phyloP scores from a whole-genome alignment of 192 early-diverging fungal species.

The Rhizophagus clarus region DNA sequence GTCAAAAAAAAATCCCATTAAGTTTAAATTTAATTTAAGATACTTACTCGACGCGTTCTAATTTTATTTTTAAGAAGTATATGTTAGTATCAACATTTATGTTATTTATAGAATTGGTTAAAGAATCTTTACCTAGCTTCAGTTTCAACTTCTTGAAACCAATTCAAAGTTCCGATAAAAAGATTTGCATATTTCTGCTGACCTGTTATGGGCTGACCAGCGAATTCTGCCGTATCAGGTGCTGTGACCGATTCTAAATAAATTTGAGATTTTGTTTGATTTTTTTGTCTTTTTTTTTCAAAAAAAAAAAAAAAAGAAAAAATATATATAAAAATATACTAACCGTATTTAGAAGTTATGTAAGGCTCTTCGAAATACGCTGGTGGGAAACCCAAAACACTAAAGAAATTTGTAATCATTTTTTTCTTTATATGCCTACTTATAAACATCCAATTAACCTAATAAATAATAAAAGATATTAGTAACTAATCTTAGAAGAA shows the following conservation, averaged over 20 bases:
- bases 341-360: constrained; percentile 24
- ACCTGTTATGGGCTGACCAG: background rate
- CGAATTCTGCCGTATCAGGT: constrained; percentile 5
- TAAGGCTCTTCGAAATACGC: background rate
- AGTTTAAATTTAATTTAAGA: background rate
- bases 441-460: constrained; percentile 33
- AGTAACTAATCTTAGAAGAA: no score
- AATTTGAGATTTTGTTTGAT: background rate
- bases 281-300: background rate
- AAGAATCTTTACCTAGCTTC: constrained; percentile 2
- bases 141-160: constrained; percentile 15
- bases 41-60: background rate
- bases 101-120: no score
- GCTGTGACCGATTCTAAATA: constrained; percentile 20
- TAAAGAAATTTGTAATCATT: background rate
- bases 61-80: no score
- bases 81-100: no score
- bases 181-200: constrained; percentile 26
- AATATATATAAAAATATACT: background rate
- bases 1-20: no score
- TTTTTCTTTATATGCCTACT: constrained; percentile 23
- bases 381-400: constrained; percentile 15
- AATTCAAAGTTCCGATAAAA: constrained; percentile 29
- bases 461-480: background rate
- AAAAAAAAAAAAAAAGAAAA: background rate